phyloP scores from a whole-genome alignment of 305 asterid species.

The Rubia peregrina region DNA sequence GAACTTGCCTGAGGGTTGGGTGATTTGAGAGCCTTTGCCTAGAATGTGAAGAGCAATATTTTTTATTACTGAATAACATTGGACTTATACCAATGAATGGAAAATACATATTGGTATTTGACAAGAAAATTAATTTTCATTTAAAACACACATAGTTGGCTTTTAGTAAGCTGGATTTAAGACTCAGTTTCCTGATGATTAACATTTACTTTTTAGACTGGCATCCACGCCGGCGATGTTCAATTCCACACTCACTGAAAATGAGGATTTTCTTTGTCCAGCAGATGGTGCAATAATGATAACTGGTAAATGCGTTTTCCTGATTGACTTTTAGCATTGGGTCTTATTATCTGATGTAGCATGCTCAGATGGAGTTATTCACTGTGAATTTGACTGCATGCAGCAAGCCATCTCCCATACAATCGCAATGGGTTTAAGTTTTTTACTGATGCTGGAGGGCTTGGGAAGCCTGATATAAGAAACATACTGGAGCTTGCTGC shows the following conservation, averaged over 20 bases:
- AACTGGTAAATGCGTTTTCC: constrained; percentile 48
- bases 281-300: constrained; percentile 95
- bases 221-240: constrained; percentile 99
- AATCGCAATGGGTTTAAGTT: constrained; percentile 94
- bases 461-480: constrained; percentile 90
- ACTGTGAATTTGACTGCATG: constrained; percentile 28
- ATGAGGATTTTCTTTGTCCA: constrained; percentile 67
- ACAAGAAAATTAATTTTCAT: background rate
- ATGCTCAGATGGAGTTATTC: constrained; percentile 14
- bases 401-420: constrained; percentile 99
- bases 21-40: background rate
- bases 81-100: background rate
- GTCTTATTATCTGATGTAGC: background rate
- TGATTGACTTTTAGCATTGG: background rate
- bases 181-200: constrained; percentile 8
- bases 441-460: constrained; percentile 87
- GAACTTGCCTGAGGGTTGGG: background rate
- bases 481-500: constrained; percentile 89
- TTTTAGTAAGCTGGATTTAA: background rate
- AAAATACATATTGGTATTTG: background rate
- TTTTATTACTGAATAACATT: background rate
- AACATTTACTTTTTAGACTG: constrained; percentile 40
- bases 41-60: background rate
- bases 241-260: constrained; percentile 71
- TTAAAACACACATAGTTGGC: background rate